Evolutionary conservation across 495 filamentous ascomycete species (phyloP), one percentile per base, ranked within the genome.

Genomic region (Staphylotrichum longicolle): DNA sequence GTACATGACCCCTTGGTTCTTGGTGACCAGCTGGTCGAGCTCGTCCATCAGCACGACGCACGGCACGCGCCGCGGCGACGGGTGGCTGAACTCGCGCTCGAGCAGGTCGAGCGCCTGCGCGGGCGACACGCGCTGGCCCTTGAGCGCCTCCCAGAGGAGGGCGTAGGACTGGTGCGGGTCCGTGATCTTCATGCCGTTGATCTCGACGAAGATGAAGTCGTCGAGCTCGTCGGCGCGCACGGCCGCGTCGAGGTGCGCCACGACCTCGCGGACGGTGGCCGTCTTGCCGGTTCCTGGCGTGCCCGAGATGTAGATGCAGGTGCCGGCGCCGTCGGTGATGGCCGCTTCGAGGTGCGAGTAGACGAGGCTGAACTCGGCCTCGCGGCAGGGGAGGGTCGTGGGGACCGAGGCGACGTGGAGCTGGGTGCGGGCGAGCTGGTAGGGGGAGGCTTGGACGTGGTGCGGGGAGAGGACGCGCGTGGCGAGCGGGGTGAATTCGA

Each of bases 41-140:
- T 99, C 95, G 69, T 99, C 95, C 95, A 99, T 99, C 45, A 99
- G 77, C 7, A 99, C 95, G 33, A 99, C 95, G 68, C 95, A 98
- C 0, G 95, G 95, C 10, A 96, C 90, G 51, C 93, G 82, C 48
- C 95, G 85, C 45, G 95, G 95, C 53, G 85, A 91, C 0, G 95
- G 95, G 56, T 91, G 83, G 58, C 83, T 89, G 77, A 99, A 98
- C 72, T 99, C 95, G 54, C 85, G 83, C 73, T 97, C 92, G 7
- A 99, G 79, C 0, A 99, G 83, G 58, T 92, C 87, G 4, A 99
- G 83, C 0, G 95, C 93, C 67, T 99, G 94, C 1, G 91, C 85
- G 3, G 95, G 90, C 65, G 87, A 92, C 32, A 98, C 94, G 27
- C 95, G 86, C 64, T 99, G 91, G 9, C 91, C 92, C 65, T 91